Percentiles rank a stretch among this genome's conserved stretches.
These are phyloP conservation scores for Coemansia nantahalensis DNA, from an alignment of 192 early-diverging fungal species.

Conservation along the genomic window DNA sequence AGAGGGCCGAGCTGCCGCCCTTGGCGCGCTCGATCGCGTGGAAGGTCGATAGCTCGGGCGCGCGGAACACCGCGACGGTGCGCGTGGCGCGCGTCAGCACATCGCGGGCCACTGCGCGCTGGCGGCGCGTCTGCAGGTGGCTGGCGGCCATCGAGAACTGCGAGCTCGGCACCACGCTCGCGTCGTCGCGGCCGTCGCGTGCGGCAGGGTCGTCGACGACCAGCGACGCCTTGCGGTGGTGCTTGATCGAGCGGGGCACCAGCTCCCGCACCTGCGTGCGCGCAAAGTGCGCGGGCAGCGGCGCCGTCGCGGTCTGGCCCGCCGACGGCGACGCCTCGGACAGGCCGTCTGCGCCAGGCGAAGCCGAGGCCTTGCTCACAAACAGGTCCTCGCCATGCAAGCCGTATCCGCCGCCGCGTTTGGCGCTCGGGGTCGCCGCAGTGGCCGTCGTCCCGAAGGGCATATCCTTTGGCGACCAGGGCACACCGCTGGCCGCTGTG, in stretches of 20 bases:
- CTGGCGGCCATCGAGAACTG: conserved; percentile 20
- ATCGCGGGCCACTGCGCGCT: conserved; percentile 29
- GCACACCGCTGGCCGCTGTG: conserved; percentile 35
- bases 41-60: conserved; percentile 10
- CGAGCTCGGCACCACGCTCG: conserved; percentile 1
- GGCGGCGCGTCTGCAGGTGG: conserved; percentile 25
- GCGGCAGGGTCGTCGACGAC: conserved; percentile 10
- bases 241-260: conserved; percentile 28
- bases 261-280: conserved; percentile 40
- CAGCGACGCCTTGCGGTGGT: conserved; percentile 34
- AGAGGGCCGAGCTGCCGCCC: neutral
- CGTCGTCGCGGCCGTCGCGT: neutral
- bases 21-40: neutral
- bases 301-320: neutral
- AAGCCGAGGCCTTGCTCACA: neutral
- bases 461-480: conserved; percentile 31
- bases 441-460: too few relatives aligned
- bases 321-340: too few relatives aligned
- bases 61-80: conserved; percentile 13
- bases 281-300: conserved; percentile 16
- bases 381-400: conserved; percentile 29
- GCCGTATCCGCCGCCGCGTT: conserved; percentile 28
- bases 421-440: conserved; percentile 8
- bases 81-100: conserved; percentile 28
- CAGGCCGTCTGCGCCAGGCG: neutral